Conservation (phyloP, 2,329 filamentous ascomycete genomes). For the Phyllosticta capitalensis region DNA sequence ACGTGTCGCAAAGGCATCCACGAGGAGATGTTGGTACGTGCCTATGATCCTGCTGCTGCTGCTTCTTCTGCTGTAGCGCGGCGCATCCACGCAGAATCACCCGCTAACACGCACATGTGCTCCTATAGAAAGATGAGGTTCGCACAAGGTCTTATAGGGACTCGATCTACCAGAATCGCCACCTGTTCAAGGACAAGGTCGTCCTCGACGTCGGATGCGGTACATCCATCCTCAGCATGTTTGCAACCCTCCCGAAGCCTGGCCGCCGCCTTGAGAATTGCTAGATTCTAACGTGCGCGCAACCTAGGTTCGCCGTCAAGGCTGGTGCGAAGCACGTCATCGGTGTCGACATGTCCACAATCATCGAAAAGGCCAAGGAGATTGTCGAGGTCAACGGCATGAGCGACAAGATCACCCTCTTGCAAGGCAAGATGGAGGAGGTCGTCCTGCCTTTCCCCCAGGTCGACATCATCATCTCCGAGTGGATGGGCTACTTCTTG, state of each 20-base stretch:
- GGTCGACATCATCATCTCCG: conserved; percentile 98
- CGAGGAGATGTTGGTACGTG: conserved; percentile 91
- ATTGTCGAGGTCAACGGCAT: conserved; percentile 90
- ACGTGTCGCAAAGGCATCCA: conserved; percentile 60
- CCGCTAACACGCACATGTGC: conserved; percentile 4
- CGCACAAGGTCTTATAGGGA: conserved; percentile 95
- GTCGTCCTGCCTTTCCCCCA: conserved; percentile 85
- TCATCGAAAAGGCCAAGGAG: conserved; percentile 95
- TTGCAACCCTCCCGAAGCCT: conserved; percentile 29
- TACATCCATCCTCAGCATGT: conserved; percentile 98
- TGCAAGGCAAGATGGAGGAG: conserved; percentile 99
- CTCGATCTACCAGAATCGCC: conserved; percentile 92
- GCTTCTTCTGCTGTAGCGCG: conserved; percentile 5
- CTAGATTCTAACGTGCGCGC: conserved; percentile 11
- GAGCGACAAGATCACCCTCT: conserved; percentile 88
- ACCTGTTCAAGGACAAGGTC: conserved; percentile 83
- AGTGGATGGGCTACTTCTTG: conserved; percentile 99
- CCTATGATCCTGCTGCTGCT: conserved; percentile 12
- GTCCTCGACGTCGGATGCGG: conserved; percentile 97
- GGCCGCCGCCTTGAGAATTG: conserved; percentile 8
- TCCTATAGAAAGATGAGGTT: conserved; percentile 85
- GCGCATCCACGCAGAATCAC: neutral
- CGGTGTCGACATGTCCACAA: conserved; percentile 98
- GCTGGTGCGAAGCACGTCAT: conserved; percentile 98
- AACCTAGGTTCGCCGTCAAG: conserved; percentile 80